These are phyloP conservation scores for Kwoniella pini DNA, from an alignment of 768 basidiomycete species.

Conservation along the genomic window DNA sequence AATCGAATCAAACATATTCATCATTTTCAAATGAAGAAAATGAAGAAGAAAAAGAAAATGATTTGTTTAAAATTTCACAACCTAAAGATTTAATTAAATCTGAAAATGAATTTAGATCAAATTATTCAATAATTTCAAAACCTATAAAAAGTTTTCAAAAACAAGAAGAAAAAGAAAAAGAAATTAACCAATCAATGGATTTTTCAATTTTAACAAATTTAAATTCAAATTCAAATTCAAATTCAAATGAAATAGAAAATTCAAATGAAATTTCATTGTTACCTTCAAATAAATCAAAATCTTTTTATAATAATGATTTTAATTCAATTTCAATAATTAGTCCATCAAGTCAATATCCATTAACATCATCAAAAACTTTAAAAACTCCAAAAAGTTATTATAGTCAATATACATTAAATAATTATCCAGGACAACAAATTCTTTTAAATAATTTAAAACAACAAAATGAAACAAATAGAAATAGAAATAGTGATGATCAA, in stretches of 20 bases:
- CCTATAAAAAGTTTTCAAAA: too few species aligned
- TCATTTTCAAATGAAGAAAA: too few species aligned
- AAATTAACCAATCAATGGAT: too few species aligned
- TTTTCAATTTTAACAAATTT: too few species aligned
- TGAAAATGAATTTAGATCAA: too few species aligned
- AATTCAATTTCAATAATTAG: not conserved
- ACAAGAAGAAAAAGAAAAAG: too few species aligned
- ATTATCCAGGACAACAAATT: not conserved
- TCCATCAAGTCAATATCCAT: slow-evolving; percentile 7
- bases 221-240: not conserved
- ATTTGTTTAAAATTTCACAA: too few species aligned
- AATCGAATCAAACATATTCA: too few species aligned
- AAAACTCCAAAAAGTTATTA: not conserved
- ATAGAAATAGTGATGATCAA: too few species aligned
- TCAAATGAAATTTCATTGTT: not conserved
- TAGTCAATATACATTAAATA: slow-evolving; percentile 6
- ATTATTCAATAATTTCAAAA: too few species aligned
- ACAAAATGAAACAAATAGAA: not conserved
- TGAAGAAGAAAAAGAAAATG: too few species aligned
- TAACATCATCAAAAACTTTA: not conserved
- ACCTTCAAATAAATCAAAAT: not conserved
- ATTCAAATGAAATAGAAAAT: not conserved
- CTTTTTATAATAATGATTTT: not conserved
- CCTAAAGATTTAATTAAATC: too few species aligned
- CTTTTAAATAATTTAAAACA: not conserved